phyloP scores from a whole-genome alignment of 768 basidiomycete species.

The Collybiopsis luxurians region DNA sequence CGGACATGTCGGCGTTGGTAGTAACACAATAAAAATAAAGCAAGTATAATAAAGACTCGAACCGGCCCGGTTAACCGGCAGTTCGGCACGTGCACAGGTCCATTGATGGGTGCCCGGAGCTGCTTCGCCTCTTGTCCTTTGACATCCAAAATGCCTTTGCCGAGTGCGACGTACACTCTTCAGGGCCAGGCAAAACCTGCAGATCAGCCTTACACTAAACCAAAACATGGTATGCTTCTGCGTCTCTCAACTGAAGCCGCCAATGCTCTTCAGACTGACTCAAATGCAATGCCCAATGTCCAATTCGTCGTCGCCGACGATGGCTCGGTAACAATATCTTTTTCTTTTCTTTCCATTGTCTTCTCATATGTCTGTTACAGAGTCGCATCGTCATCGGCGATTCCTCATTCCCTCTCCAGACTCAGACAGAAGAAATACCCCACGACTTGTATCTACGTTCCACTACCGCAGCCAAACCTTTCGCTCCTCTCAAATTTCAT shows the following conservation, averaged over 20 bases:
- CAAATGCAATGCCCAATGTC: constrained; percentile 36
- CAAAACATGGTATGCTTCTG: constrained; percentile 74
- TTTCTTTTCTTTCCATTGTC: neutral
- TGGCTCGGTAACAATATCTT: constrained; percentile 47
- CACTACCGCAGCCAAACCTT: constrained; percentile 53
- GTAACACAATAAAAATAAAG: neutral
- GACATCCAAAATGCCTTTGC: constrained; percentile 59
- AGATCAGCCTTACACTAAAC: constrained; percentile 53
- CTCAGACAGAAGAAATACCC: constrained; percentile 48
- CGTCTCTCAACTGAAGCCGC: constrained; percentile 73
- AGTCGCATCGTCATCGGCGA: constrained; percentile 62
- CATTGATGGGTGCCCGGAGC: too few species aligned
- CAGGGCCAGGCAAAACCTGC: constrained; percentile 56
- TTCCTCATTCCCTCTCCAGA: constrained; percentile 58
- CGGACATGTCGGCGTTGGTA: neutral
- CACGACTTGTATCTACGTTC: constrained; percentile 77
- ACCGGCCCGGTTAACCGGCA: neutral
- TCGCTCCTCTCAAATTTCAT: constrained; percentile 66
- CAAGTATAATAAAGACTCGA: neutral
- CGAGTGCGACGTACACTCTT: constrained; percentile 54
- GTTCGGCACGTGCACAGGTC: neutral
- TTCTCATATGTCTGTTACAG: constrained; percentile 30
- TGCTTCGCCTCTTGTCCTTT: neutral
- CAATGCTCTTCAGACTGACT: constrained; percentile 56
- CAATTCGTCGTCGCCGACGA: constrained; percentile 59